phyloP scores from a whole-genome alignment of 371 early-diverging fungal genomes.

The Syncephalastrum contaminatum region DNA sequence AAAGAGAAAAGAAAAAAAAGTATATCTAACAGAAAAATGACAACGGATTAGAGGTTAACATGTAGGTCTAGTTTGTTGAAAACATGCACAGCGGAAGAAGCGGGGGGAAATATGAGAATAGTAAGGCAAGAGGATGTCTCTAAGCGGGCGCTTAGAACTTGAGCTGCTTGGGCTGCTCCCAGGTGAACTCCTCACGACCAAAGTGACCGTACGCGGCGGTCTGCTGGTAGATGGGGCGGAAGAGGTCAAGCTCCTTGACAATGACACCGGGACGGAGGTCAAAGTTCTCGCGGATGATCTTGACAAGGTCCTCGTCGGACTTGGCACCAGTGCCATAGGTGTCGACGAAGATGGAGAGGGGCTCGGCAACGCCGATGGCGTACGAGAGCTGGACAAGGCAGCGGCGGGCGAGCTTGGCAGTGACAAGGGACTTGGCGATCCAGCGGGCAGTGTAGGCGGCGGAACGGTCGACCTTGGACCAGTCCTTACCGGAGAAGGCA shows the following conservation, averaged over 20 bases:
- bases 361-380: slow-evolving; percentile 99
- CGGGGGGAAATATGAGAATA: slow-evolving; percentile 5
- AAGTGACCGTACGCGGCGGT: slow-evolving; percentile 99
- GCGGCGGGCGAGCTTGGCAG: slow-evolving; percentile 94
- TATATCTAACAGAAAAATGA: slow-evolving; percentile 15
- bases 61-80: slow-evolving; percentile 45
- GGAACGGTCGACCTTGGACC: slow-evolving; percentile 99
- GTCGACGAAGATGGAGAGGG: slow-evolving; percentile 96
- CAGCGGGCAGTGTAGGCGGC: slow-evolving; percentile 99
- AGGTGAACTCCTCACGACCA: slow-evolving; percentile 95
- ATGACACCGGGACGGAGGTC: slow-evolving; percentile 98
- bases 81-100: slow-evolving; percentile 19
- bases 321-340: slow-evolving; percentile 95
- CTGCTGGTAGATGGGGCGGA: slow-evolving; percentile 97
- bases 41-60: slow-evolving; percentile 2
- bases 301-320: slow-evolving; percentile 87
- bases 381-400: slow-evolving; percentile 97
- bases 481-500: slow-evolving; percentile 99
- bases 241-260: slow-evolving; percentile 95
- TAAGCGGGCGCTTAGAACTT: slow-evolving; percentile 58
- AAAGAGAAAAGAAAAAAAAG: slow-evolving; percentile 6
- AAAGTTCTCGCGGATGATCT: slow-evolving; percentile 96
- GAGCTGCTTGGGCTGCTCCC: slow-evolving; percentile 95
- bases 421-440: slow-evolving; percentile 97
- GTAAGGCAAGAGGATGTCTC: slow-evolving; percentile 7